phyloP scores from a whole-genome alignment of 148 eudicot genomes.

The Agrostemma githago region DNA sequence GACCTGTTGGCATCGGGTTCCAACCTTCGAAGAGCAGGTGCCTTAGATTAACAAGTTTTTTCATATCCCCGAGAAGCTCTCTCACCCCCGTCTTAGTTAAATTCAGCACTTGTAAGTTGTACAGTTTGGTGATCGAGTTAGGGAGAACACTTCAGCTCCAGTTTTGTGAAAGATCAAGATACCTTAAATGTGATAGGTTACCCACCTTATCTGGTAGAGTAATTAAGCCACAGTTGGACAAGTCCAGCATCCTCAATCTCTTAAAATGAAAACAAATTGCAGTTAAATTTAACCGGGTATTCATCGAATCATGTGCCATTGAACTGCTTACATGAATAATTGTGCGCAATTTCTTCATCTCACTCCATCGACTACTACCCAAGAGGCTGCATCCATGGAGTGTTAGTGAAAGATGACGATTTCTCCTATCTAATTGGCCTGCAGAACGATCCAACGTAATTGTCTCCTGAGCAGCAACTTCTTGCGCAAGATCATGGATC shows the following conservation, averaged over 20 bases:
- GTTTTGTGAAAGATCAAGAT: constrained; percentile 18
- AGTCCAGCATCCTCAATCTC: constrained; percentile 25
- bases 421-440: not conserved
- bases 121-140: constrained; percentile 26
- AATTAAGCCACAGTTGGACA: too few species aligned
- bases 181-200: too few species aligned
- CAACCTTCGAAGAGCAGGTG: not conserved
- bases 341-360: not conserved
- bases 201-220: too few species aligned
- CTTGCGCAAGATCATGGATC: constrained; percentile 38
- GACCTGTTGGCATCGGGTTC: constrained; percentile 8
- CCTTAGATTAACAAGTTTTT: constrained; percentile 22
- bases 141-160: not conserved
- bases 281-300: too few species aligned
- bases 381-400: too few species aligned
- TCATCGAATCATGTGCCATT: too few species aligned
- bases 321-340: too few species aligned
- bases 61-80: constrained; percentile 16
- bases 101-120: constrained; percentile 27
- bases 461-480: constrained; percentile 21
- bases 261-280: constrained; percentile 6
- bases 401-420: constrained; percentile 7
- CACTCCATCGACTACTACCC: too few species aligned
- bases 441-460: too few species aligned
- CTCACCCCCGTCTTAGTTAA: not conserved